Base-by-base conservation (phyloP, 2,329 filamentous ascomycete genomes). In the Coniochaeta sp. region DNA sequence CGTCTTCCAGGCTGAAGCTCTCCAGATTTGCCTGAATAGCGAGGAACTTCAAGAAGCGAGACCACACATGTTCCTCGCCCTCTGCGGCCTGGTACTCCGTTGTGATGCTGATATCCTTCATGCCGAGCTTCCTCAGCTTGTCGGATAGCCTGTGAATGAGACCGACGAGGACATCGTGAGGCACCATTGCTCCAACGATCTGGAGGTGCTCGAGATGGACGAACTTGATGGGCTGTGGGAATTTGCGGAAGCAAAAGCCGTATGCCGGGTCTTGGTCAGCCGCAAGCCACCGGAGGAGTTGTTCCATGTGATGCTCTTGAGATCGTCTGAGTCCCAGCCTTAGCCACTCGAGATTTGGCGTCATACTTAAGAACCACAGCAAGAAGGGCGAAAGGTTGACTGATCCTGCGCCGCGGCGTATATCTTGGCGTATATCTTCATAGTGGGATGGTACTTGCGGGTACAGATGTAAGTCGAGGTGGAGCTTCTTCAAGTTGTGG, bases 281-380 rank as follows among this genome's bases (percentile, higher is more conserved):
- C 4, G 60, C 65, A 9, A 76, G 60, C 73, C 67, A 79, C 12
- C 57, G 26, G 3, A 79, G 52, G 10, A 79, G 56, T 1, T 61
- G 57, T 0, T 61, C 56, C 2, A 51, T 3, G 58, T 51, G 4
- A 51, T 16, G 4, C 51, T 16, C 0, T 52, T 22, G 7, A 28
- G 48, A 13, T 49, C 51, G 7, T n/a, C 28, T 9, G 26, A 78
- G 74, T 56, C 83, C 83, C 40, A 83, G 59, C 2, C 81, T 73
- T 6, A 85, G 66, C 57, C 79, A 74, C 30, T 69, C 68, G 5
- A 85, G 55, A n/a, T 75, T 74, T 3, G 63, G 53, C 1, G 69
- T 61, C 26, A 62, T 62, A 1, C 60, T 58, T 6, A 81, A 61
- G 49, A 79, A 78, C 55, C 56, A 9, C 51, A 58, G 42, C 53